phyloP scores from a whole-genome alignment of 257 asterid genomes.

The Striga asiatica region DNA sequence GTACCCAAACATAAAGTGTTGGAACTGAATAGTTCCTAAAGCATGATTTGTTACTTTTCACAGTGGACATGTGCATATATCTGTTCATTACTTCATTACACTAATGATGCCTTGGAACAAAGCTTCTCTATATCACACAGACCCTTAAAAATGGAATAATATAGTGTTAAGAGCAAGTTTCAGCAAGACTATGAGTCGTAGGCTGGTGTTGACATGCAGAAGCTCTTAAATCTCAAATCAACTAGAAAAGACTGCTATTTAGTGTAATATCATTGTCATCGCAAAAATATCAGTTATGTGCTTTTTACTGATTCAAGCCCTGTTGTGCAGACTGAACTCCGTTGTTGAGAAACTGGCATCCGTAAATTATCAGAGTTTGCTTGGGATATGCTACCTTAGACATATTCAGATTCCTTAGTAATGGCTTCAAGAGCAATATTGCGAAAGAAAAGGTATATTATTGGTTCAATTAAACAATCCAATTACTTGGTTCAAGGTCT shows the following conservation, averaged over 20 bases:
- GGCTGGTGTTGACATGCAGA: not conserved
- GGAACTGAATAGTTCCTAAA: not conserved
- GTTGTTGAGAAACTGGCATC: constrained; percentile 20
- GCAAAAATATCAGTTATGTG: too few species aligned
- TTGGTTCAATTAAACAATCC: constrained; percentile 34
- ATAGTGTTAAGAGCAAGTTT: not conserved
- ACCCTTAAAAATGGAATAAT: not conserved
- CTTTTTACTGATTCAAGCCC: constrained; percentile 15
- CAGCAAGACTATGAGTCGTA: constrained; percentile 1
- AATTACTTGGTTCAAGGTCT: constrained; percentile 27
- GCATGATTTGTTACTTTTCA: not conserved
- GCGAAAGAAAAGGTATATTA: constrained; percentile 40
- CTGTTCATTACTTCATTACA: not conserved
- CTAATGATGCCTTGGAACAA: not conserved
- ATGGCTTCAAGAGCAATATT: constrained; percentile 86
- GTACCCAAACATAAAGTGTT: not conserved
- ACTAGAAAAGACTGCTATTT: constrained; percentile 3
- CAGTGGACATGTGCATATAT: not conserved
- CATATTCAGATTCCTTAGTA: constrained; percentile 22
- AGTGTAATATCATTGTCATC: too few species aligned
- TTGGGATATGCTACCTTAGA: constrained; percentile 28
- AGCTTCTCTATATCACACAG: not conserved
- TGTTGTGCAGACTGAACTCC: constrained; percentile 21
- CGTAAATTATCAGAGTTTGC: constrained; percentile 13
- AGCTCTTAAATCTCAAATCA: not conserved